A percentile compares a stretch with the other conserved stretches of the same genome.
phyloP scores from a whole-genome alignment of 768 basidiomycete species.

The Gyrodon lividus region DNA sequence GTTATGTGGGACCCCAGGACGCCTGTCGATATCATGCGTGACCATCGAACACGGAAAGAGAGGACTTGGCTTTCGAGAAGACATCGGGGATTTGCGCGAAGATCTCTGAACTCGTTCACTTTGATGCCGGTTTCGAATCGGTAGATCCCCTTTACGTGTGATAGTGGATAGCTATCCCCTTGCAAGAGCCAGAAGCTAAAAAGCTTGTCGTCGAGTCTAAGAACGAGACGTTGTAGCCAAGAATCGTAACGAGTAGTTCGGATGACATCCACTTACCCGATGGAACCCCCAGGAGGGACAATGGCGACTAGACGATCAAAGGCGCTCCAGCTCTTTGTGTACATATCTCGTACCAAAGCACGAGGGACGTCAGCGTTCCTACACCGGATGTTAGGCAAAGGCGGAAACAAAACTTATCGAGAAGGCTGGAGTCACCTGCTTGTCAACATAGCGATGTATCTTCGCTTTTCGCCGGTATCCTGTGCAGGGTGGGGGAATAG shows the following conservation, averaged over 20 bases:
- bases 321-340: conserved; percentile 91
- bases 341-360: conserved; percentile 84
- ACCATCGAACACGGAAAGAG: conserved; percentile 81
- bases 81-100: conserved; percentile 86
- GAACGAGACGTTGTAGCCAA: background rate
- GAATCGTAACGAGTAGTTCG: background rate
- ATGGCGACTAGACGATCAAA: conserved; percentile 87
- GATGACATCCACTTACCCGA: conserved; percentile 55
- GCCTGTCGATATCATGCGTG: conserved; percentile 67
- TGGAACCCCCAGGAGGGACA: conserved; percentile 87
- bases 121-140: conserved; percentile 88
- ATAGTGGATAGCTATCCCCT: conserved; percentile 69
- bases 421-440: conserved; percentile 51
- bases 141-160: conserved; percentile 82
- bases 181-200: conserved; percentile 90
- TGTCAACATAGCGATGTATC: conserved; percentile 69
- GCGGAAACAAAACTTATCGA: background rate
- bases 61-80: conserved; percentile 80
- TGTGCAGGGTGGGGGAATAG: conserved; percentile 83
- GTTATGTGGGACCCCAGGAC: conserved; percentile 49
- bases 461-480: conserved; percentile 66
- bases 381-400: conserved; percentile 5
- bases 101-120: conserved; percentile 84
- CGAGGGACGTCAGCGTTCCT: conserved; percentile 86
- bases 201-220: conserved; percentile 86